phyloP scores from a whole-genome alignment of 139 green algal genomes.

The Dunaliella primolecta region DNA sequence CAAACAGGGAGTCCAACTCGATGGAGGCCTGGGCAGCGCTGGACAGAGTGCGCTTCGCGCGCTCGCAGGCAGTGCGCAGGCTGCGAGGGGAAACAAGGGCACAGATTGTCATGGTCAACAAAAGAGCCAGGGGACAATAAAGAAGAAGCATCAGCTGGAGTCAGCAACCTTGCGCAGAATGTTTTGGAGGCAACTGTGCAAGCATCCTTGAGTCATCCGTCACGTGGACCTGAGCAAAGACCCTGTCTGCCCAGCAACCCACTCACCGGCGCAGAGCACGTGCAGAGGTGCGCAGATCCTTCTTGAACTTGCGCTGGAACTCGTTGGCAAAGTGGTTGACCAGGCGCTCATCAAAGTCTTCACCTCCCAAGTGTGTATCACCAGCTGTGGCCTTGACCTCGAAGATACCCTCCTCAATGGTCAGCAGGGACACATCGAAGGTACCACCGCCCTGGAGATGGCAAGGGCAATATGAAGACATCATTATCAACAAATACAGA shows the following conservation, averaged over 20 bases:
- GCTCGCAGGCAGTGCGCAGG: conserved; percentile 86
- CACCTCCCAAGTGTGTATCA: conserved; percentile 96
- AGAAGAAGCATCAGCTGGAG: too few relatives aligned
- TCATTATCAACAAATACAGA: too few relatives aligned
- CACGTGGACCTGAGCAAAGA: too few relatives aligned
- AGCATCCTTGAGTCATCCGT: too few relatives aligned
- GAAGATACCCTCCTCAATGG: conserved; percentile 99
- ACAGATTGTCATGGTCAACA: too few relatives aligned
- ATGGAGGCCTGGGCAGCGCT: conserved; percentile 86
- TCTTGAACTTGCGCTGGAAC: conserved; percentile 99
- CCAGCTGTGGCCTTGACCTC: conserved; percentile 97
- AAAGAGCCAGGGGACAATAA: too few relatives aligned
- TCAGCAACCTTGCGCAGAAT: too few relatives aligned
- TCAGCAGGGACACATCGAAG: conserved; percentile 98
- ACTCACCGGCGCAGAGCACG: conserved; percentile 46
- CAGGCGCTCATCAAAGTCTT: conserved; percentile 97
- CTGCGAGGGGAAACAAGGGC: conserved; percentile 35
- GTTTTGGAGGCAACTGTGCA: too few relatives aligned
- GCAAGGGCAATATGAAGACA: too few relatives aligned
- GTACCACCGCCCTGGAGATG: conserved; percentile 81
- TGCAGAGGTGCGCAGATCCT: conserved; percentile 81
- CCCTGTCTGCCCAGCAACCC: too few relatives aligned
- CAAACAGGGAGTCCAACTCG: conserved; percentile 96
- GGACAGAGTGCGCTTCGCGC: conserved; percentile 91
- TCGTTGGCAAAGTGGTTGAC: conserved; percentile 93